Conservation (phyloP, 495 filamentous ascomycete genomes). For the Penicillium dipodomyicola region DNA sequence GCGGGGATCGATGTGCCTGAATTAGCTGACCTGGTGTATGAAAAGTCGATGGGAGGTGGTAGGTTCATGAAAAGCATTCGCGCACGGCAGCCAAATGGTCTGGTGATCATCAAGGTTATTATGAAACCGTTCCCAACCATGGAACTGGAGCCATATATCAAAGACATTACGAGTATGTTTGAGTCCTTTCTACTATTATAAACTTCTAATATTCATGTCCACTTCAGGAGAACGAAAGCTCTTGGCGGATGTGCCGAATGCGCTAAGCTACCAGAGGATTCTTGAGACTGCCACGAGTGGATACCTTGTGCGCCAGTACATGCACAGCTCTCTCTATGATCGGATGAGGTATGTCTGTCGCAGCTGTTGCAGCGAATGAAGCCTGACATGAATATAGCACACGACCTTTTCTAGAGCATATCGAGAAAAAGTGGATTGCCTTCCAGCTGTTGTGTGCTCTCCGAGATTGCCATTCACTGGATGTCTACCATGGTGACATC, state of each 20-base stretch:
- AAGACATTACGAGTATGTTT: conserved; percentile 66
- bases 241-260: conserved; percentile 84
- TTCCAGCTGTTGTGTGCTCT: conserved; percentile 94
- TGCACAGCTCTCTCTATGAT: conserved; percentile 97
- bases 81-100: conserved; percentile 81
- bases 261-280: conserved; percentile 82
- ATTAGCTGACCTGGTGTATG: conserved; percentile 82
- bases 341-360: conserved; percentile 64
- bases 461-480: conserved; percentile 86
- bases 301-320: conserved; percentile 92
- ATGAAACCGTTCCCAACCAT: conserved; percentile 83
- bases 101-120: conserved; percentile 89
- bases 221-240: conserved; percentile 70
- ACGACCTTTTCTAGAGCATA: conserved; percentile 92
- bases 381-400: conserved; percentile 57
- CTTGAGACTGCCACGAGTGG: conserved; percentile 87
- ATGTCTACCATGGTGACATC: conserved; percentile 95
- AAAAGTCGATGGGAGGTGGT: conserved; percentile 89
- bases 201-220: conserved; percentile 13
- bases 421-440: conserved; percentile 98
- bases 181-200: not conserved
- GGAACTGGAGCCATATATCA: conserved; percentile 73
- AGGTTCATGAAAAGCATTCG: conserved; percentile 96
- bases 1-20: conserved; percentile 93
- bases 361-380: not conserved